Conservation (phyloP, 768 basidiomycete genomes). For the Lentinula boryana region DNA sequence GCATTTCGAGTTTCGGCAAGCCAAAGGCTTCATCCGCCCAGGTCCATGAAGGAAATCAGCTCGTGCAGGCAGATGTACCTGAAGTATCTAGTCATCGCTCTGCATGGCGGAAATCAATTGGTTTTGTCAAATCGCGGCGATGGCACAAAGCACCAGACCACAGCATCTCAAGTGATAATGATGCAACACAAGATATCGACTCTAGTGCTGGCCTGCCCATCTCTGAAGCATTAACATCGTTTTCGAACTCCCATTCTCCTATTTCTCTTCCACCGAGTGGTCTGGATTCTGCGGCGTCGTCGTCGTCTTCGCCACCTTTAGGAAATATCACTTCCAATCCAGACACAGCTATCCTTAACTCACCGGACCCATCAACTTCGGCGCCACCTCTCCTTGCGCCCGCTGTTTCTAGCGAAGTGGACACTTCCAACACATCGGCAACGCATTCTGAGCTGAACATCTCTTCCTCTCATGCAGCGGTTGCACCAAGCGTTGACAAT, state of each 20-base stretch:
- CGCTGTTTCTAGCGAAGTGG: not conserved
- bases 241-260: constrained; percentile 1
- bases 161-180: not conserved
- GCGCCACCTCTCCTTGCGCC: not conserved
- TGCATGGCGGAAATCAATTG: not conserved
- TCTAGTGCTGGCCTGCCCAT: constrained; percentile 9
- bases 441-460: not conserved
- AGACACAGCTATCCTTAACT: not conserved
- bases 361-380: not conserved
- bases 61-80: not conserved
- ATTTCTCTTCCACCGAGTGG: not conserved
- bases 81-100: constrained; percentile 6
- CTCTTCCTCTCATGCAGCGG: not conserved
- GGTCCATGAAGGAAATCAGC: constrained; percentile 11
- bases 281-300: not conserved
- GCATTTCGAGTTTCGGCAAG: constrained; percentile 24
- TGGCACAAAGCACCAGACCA: not conserved
- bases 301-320: no score
- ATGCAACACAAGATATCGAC: not conserved
- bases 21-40: constrained; percentile 11
- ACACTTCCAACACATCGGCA: not conserved
- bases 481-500: not conserved
- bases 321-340: not conserved
- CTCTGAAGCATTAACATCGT: constrained; percentile 5
- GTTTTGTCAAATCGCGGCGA: not conserved